phyloP scores from a whole-genome alignment of 495 filamentous ascomycete species.

The Penicillium dipodomyicola region DNA sequence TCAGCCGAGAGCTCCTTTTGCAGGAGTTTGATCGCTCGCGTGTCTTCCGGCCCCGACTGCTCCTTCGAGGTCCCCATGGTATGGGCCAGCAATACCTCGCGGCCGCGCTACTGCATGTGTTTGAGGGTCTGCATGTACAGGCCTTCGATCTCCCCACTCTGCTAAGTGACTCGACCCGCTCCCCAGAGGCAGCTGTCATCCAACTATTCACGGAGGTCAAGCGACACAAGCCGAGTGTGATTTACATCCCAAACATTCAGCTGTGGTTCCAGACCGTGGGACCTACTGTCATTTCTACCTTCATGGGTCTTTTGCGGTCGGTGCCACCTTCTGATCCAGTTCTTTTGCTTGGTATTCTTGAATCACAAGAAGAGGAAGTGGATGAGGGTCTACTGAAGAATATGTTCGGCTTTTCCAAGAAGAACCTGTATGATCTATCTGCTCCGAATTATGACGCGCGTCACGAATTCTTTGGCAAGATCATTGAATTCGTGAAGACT shows the following conservation, averaged over 20 bases:
- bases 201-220: slow-evolving; percentile 88
- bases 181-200: slow-evolving; percentile 81
- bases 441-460: slow-evolving; percentile 65
- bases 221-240: slow-evolving; percentile 91
- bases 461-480: slow-evolving; percentile 68
- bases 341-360: slow-evolving; percentile 77
- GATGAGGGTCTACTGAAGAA: slow-evolving; percentile 64
- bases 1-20: slow-evolving; percentile 79
- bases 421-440: slow-evolving; percentile 66
- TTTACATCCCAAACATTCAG: slow-evolving; percentile 88
- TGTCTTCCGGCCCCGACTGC: slow-evolving; percentile 81
- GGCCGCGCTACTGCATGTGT: slow-evolving; percentile 78
- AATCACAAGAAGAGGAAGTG: slow-evolving; percentile 56
- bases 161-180: slow-evolving; percentile 66
- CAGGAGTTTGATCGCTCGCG: slow-evolving; percentile 88
- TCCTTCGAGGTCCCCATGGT: slow-evolving; percentile 72
- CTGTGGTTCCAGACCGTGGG: slow-evolving; percentile 75
- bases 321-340: slow-evolving; percentile 86
- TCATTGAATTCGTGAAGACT: slow-evolving; percentile 71
- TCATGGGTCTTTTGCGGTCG: slow-evolving; percentile 70
- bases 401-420: slow-evolving; percentile 79
- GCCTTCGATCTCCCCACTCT: slow-evolving; percentile 89
- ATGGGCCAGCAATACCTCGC: slow-evolving; percentile 96
- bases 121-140: slow-evolving; percentile 92
- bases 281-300: slow-evolving; percentile 69